These are phyloP conservation scores for Digitaria exilis DNA, from an alignment of 202 grass and related monocot species.

Conservation along the genomic window DNA sequence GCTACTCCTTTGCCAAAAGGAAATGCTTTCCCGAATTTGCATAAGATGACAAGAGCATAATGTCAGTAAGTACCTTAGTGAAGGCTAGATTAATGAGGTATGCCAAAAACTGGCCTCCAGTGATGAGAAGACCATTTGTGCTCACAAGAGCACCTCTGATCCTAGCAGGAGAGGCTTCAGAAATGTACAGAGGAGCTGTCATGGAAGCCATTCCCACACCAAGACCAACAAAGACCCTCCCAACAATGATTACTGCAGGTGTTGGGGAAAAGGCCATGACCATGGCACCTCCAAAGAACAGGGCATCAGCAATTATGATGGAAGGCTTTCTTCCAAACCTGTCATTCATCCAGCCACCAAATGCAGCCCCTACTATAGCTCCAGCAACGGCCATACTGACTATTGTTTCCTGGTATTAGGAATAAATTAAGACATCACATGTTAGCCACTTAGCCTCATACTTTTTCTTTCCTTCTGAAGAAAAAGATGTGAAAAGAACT, in stretches of 20 bases:
- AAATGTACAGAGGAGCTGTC: constrained; percentile 96
- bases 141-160: constrained; percentile 93
- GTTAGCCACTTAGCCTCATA: not conserved
- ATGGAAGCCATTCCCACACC: constrained; percentile 98
- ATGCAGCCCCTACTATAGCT: constrained; percentile 84
- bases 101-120: constrained; percentile 88
- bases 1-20: not conserved
- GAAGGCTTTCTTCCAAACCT: constrained; percentile 79
- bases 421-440: not conserved
- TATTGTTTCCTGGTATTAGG: constrained; percentile 73
- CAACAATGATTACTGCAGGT: constrained; percentile 77
- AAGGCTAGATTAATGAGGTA: constrained; percentile 97
- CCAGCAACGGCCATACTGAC: constrained; percentile 97
- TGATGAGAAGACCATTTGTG: constrained; percentile 93
- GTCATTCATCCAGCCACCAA: constrained; percentile 97
- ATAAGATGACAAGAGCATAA: constrained; percentile 11
- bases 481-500: not conserved
- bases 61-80: constrained; percentile 54
- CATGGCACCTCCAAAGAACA: constrained; percentile 74
- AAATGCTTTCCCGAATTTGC: not conserved
- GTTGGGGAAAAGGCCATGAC: constrained; percentile 78
- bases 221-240: constrained; percentile 87
- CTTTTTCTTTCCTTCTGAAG: constrained; percentile 15
- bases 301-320: constrained; percentile 69
- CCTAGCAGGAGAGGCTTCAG: constrained; percentile 90